Percentiles rank a stretch among this genome's conserved stretches.
These are phyloP conservation scores for Trifolium pratense DNA, from an alignment of 306 rosid genomes.

Conservation along the genomic window DNA sequence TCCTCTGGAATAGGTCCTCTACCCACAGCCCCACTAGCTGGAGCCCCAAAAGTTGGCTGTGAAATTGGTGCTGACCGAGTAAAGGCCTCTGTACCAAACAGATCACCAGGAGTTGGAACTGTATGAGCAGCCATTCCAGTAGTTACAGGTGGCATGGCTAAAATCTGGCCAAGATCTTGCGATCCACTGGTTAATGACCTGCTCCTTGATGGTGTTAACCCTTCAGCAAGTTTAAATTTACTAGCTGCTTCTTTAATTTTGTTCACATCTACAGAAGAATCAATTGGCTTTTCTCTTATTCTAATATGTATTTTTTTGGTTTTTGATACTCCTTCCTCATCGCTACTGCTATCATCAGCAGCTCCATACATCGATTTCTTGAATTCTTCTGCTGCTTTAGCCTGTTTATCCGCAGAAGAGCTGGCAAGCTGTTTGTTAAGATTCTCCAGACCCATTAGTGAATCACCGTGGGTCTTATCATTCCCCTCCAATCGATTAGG, in stretches of 20 bases:
- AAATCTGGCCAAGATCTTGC: slow-evolving; percentile 78
- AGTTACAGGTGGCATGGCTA: slow-evolving; percentile 57
- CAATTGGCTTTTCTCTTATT: slow-evolving; percentile 83
- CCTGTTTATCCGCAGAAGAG: slow-evolving; percentile 77
- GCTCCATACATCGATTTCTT: slow-evolving; percentile 89
- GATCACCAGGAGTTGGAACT: slow-evolving; percentile 69
- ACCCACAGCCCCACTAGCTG: slow-evolving; percentile 49
- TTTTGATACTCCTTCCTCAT: slow-evolving; percentile 90
- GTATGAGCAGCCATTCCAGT: slow-evolving; percentile 53
- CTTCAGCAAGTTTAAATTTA: slow-evolving; percentile 81
- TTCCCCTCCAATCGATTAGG: slow-evolving; percentile 56
- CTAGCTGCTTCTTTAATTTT: slow-evolving; percentile 95
- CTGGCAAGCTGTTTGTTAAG: slow-evolving; percentile 59
- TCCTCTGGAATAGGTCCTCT: slow-evolving; percentile 93
- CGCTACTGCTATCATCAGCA: slow-evolving; percentile 94
- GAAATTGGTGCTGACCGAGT: slow-evolving; percentile 58
- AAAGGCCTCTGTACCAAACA: slow-evolving; percentile 64
- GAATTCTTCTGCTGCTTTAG: slow-evolving; percentile 97
- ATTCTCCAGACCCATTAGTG: slow-evolving; percentile 73
- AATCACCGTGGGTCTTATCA: slow-evolving; percentile 57
- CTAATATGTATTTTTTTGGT: slow-evolving; percentile 75
- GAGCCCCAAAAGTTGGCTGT: no score
- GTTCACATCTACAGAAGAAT: slow-evolving; percentile 82
- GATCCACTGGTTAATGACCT: slow-evolving; percentile 67
- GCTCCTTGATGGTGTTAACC: slow-evolving; percentile 74